Evolutionary conservation across 768 basidiomycete species (phyloP).

Genomic region (Flagelloscypha sp.): DNA sequence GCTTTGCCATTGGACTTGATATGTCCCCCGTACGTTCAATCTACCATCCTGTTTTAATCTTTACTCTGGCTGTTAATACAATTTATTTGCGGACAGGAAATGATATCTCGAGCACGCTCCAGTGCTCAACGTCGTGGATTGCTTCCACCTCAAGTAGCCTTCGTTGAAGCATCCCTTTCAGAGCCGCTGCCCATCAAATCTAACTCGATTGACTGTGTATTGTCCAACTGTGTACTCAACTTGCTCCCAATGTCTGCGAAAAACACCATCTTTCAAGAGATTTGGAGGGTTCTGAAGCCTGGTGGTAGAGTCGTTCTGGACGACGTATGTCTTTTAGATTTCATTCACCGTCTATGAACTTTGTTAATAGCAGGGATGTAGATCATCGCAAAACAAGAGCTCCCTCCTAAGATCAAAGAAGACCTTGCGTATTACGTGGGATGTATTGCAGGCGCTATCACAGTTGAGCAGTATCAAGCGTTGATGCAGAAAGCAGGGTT

Average conservation of each 20-base stretch:
- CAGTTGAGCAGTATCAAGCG: slow-evolving; percentile 26
- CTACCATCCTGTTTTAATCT: neutral
- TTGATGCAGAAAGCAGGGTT: slow-evolving; percentile 35
- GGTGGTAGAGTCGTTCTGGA: slow-evolving; percentile 46
- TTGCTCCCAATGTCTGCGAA: slow-evolving; percentile 36
- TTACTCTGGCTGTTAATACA: neutral
- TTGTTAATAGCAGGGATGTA: slow-evolving; percentile 13
- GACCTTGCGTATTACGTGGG: slow-evolving; percentile 33
- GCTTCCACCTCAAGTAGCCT: slow-evolving; percentile 41
- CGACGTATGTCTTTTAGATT: slow-evolving; percentile 31
- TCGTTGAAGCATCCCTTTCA: slow-evolving; percentile 34
- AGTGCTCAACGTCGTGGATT: slow-evolving; percentile 34
- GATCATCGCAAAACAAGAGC: slow-evolving; percentile 38
- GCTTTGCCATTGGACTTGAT: slow-evolving; percentile 49
- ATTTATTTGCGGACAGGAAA: slow-evolving; percentile 28
- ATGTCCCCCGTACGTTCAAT: slow-evolving; percentile 38
- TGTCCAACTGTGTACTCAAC: slow-evolving; percentile 54
- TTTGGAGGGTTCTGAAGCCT: slow-evolving; percentile 42
- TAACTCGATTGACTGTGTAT: slow-evolving; percentile 42
- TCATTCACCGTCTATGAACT: neutral
- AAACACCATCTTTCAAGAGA: slow-evolving; percentile 34
- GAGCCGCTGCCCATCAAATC: slow-evolving; percentile 40
- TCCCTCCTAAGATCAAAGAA: slow-evolving; percentile 33
- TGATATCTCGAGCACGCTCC: slow-evolving; percentile 38
- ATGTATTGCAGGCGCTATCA: slow-evolving; percentile 41